A percentile compares a stretch with the other conserved stretches of the same genome.
Conservation (phyloP, 192 early-diverging fungal species). For the Coemansia erecta region DNA sequence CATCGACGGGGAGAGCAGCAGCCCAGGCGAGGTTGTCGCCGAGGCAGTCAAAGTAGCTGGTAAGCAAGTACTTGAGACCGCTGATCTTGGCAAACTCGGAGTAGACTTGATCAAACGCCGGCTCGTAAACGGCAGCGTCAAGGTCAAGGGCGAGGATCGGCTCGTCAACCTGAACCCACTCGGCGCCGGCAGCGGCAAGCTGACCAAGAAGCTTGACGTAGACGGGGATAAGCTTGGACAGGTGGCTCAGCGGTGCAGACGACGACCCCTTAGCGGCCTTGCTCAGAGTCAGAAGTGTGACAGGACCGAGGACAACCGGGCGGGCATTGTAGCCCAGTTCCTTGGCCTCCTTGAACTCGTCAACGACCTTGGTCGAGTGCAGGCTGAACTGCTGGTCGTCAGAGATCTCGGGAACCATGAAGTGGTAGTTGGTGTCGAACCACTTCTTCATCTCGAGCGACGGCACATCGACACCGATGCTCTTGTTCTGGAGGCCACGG, state of each 20-base stretch:
- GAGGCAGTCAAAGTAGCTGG: constrained; percentile 93
- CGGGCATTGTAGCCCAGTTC: constrained; percentile 87
- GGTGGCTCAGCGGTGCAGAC: constrained; percentile 74
- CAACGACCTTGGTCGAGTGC: constrained; percentile 65
- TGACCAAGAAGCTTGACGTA: constrained; percentile 75
- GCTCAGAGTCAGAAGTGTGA: constrained; percentile 84
- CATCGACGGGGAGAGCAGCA: constrained; percentile 74
- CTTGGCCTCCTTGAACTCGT: constrained; percentile 90
- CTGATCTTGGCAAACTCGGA: constrained; percentile 29
- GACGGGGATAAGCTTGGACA: constrained; percentile 73
- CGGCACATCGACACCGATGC: constrained; percentile 79
- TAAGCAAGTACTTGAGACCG: constrained; percentile 64
- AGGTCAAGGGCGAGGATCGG: constrained; percentile 79
- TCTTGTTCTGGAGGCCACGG: constrained; percentile 85
- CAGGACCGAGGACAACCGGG: constrained; percentile 89
- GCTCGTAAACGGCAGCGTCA: constrained; percentile 84
- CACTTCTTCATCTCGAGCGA: constrained; percentile 99
- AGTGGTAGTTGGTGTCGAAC: constrained; percentile 99
- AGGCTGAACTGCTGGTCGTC: constrained; percentile 73
- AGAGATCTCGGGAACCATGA: constrained; percentile 87
- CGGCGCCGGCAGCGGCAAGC: constrained; percentile 81
- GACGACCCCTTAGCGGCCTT: constrained; percentile 72
- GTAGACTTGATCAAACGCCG: constrained; percentile 52
- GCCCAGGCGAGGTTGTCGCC: constrained; percentile 70
- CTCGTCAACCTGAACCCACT: constrained; percentile 96